Conservation (phyloP, 306 rosid species). For the Cucurbita pepo region DNA sequence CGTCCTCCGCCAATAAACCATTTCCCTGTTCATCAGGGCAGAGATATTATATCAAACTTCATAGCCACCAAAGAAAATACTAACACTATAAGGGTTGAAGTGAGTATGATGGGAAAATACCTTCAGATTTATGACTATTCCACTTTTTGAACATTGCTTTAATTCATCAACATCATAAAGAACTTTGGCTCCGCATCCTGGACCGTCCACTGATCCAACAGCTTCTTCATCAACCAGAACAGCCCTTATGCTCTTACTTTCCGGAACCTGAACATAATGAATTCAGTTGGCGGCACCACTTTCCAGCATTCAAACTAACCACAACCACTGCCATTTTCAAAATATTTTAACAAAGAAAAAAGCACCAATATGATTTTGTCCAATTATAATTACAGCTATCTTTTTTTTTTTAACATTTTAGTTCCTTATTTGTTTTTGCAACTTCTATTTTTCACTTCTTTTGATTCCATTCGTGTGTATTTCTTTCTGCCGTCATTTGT, state of each 20-base stretch:
- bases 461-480: no score
- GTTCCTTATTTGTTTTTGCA: no score
- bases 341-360: background rate
- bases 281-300: background rate
- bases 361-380: background rate
- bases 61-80: background rate
- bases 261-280: conserved; percentile 31
- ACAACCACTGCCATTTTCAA: background rate
- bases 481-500: no score
- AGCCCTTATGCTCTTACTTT: conserved; percentile 24
- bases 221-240: conserved; percentile 71
- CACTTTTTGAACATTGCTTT: background rate
- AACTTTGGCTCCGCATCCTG: conserved; percentile 52
- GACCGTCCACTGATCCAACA: conserved; percentile 33
- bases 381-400: no score
- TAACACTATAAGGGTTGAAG: background rate
- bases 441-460: no score
- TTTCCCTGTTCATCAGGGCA: background rate
- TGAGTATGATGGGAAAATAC: background rate
- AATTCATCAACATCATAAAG: conserved; percentile 14
- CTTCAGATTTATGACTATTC: background rate
- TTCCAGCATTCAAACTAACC: background rate
- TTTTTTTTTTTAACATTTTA: no score
- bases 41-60: background rate
- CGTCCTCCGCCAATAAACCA: background rate